phyloP scores from a whole-genome alignment of 2,329 filamentous ascomycete genomes.

The Aspergillus udagawae region DNA sequence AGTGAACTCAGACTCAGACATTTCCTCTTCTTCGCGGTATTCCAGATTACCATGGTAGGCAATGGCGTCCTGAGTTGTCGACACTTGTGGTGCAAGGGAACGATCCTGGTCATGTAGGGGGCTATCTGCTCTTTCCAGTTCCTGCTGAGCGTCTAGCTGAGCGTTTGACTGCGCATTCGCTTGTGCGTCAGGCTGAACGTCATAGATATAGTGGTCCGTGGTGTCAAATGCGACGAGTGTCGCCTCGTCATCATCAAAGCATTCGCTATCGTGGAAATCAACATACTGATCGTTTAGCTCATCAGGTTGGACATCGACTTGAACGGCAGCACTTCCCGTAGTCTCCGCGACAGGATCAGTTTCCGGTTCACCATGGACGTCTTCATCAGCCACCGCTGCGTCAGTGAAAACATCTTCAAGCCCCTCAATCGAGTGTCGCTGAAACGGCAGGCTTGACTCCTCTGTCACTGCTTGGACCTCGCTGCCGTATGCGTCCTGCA shows the following conservation, averaged over 20 bases:
- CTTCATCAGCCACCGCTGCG: not conserved
- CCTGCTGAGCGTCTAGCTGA: not conserved
- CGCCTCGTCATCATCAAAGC: slow-evolving; percentile 17
- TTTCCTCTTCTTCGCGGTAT: not conserved
- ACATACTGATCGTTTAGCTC: slow-evolving; percentile 15
- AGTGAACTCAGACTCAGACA: not conserved
- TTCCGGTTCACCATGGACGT: not conserved
- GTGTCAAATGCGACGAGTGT: slow-evolving; percentile 16
- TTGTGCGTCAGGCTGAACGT: not conserved
- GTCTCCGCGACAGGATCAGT: not conserved
- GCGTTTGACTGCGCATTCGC: not conserved
- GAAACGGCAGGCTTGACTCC: not conserved
- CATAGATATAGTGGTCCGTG: slow-evolving; percentile 2
- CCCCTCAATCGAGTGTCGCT: slow-evolving; percentile 6
- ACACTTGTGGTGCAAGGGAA: not conserved
- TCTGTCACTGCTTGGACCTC: not conserved
- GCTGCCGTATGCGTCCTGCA: not conserved
- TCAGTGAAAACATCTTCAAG: slow-evolving; percentile 19
- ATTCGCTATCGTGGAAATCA: slow-evolving; percentile 10
- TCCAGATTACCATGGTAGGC: not conserved
- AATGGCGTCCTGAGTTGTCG: not conserved
- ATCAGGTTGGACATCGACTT: not conserved
- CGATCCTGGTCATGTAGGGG: not conserved
- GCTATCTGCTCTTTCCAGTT: not conserved
- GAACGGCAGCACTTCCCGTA: not conserved